Evolutionary conservation across 768 basidiomycete genomes (phyloP), one percentile per base, ranked within the genome.

Genomic region (Hygrocybe punicea): DNA sequence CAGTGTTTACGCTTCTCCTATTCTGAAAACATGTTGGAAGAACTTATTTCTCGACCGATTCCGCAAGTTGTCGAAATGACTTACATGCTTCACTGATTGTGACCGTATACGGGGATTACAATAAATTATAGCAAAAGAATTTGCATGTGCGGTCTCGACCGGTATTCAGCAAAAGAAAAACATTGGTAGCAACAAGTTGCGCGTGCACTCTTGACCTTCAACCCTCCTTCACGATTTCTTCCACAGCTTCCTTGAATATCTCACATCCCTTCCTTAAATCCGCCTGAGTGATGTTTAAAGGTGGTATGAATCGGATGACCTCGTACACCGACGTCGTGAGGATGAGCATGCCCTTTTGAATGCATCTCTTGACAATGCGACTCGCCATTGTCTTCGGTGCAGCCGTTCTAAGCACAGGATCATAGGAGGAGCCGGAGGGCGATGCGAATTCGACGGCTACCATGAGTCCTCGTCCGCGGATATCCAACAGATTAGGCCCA

Each of bases 381-480:
- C 77, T 76, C 3, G 93, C 87, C 57, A 94, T 74, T 37, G 65
- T 67, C 77, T 81, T 67, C 7, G 76, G 74, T 17, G 71, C 67
- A 16, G 64, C 60, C 3, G 57, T 39, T 65, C 63, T 58, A 63
- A 67, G 37, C 11, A 71, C 74, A 8, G 79, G 75, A 65, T 85
- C 86, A 65, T 75, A 75, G 24, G 71, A 64, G n/a, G 81, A 77
- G 50, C 76, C 79, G n/a, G 74, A 70, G 0, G 90, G 82, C 6
- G 85, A 83, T 2, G 81, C 81, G 63, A 91, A 91, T 69, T 91
- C 89, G 52, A 92, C 80, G 3, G 81, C 93, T 54, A 91, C 79
- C 95, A 97, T 98, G 57, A 98, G 77, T 0, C 96, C 96, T 16
- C 78, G 74, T 1, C 96, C 96, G 39, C 96, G 87, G 24, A 98